Conservation (phyloP, 2,329 filamentous ascomycete genomes). For the Ophiostoma pallidulum region DNA sequence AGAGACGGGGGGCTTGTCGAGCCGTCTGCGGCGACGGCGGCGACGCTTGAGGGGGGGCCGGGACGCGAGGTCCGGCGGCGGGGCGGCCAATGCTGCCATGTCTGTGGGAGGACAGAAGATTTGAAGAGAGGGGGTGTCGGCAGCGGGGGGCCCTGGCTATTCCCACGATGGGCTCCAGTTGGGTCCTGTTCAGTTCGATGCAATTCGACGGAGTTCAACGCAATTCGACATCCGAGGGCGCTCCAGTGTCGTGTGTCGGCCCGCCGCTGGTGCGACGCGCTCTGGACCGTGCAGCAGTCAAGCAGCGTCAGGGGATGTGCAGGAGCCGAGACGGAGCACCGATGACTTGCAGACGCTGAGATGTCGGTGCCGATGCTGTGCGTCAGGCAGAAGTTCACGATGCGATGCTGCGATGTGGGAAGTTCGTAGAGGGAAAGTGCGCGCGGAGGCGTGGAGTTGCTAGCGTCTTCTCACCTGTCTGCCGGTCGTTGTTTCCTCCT, state of each 20-base stretch:
- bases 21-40: constrained; percentile 43
- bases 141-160: neutral
- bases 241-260: no score
- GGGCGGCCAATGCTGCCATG: constrained; percentile 7
- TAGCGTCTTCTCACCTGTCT: no score
- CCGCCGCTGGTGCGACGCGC: neutral
- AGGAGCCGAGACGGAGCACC: neutral
- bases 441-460: neutral
- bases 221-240: no score
- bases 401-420: constrained; percentile 5
- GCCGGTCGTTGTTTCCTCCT: constrained; percentile 4
- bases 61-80: neutral
- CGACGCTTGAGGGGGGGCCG: constrained; percentile 4
- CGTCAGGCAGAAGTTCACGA: neutral
- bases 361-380: neutral
- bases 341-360: neutral
- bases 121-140: neutral
- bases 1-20: constrained; percentile 66
- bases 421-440: neutral
- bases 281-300: neutral
- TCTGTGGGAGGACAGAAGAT: neutral
- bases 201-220: no score
- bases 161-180: no score
- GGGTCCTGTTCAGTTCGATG: no score
- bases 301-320: neutral